phyloP scores from a whole-genome alignment of 2,329 filamentous ascomycete genomes.

The Aspergillus sp. region DNA sequence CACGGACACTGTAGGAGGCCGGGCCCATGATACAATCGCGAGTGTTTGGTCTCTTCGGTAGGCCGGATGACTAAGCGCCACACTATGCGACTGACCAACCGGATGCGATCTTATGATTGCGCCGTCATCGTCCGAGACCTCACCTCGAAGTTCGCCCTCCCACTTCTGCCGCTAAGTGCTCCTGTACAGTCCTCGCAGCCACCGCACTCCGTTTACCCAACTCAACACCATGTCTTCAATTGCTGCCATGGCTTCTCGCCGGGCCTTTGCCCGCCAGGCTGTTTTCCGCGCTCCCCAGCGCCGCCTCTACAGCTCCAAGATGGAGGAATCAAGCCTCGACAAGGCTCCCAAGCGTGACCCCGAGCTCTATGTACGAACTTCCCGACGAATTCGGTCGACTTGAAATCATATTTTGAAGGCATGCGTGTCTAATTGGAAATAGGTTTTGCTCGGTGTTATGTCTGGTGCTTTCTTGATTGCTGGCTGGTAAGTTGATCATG shows the following conservation, averaged over 20 bases:
- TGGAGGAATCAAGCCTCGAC: conserved; percentile 54
- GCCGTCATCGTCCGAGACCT: conserved; percentile 32
- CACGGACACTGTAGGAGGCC: not conserved
- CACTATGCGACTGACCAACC: conserved; percentile 16
- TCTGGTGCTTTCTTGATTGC: conserved; percentile 81
- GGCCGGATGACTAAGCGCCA: conserved; percentile 21
- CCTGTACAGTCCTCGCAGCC: conserved; percentile 19
- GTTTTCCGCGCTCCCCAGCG: conserved; percentile 43
- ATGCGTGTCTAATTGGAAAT: conserved; percentile 20
- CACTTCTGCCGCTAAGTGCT: conserved; percentile 16
- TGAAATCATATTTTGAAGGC: conserved; percentile 10
- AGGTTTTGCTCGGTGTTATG: conserved; percentile 94
- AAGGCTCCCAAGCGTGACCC: conserved; percentile 69
- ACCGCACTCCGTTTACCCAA: conserved; percentile 12
- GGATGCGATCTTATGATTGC: conserved; percentile 30
- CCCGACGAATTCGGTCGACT: conserved; percentile 8
- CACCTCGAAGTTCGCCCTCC: conserved; percentile 29
- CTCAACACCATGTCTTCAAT: conserved; percentile 42
- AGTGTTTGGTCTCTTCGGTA: not conserved
- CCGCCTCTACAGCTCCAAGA: conserved; percentile 42
- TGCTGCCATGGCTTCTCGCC: conserved; percentile 42
- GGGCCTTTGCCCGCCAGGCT: conserved; percentile 42
- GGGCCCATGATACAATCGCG: not conserved
- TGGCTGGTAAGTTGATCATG: conserved; percentile 60
- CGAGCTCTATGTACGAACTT: conserved; percentile 67